These are phyloP conservation scores for Scalesia atractyloides DNA, from an alignment of 129 eudicot genomes.

Conservation along the genomic window DNA sequence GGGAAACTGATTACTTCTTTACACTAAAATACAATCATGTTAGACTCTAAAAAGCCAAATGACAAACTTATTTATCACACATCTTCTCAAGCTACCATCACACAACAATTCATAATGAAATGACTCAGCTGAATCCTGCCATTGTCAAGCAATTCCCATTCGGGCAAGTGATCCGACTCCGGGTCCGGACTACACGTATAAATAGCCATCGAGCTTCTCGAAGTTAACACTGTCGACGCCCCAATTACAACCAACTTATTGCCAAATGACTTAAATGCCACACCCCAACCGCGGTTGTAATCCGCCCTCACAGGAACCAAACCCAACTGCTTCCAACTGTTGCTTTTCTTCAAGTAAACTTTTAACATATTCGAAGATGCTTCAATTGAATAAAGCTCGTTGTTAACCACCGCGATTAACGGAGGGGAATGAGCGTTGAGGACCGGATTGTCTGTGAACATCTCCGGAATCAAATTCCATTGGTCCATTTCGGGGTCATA, in stretches of 20 bases:
- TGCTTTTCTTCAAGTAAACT: conserved; percentile 61
- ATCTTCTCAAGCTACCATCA: conserved; percentile 74
- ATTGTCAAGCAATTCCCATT: conserved; percentile 63
- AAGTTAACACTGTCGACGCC: conserved; percentile 39
- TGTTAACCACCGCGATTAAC: conserved; percentile 84
- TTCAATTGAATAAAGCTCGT: conserved; percentile 76
- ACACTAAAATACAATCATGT: conserved; percentile 29
- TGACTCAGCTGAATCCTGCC: conserved; percentile 54
- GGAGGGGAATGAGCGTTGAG: conserved; percentile 70
- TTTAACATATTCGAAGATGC: conserved; percentile 73
- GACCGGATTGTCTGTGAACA: conserved; percentile 76
- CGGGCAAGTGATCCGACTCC: conserved; percentile 30
- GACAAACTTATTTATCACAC: conserved; percentile 30
- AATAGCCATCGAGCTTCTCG: conserved; percentile 57
- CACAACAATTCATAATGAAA: conserved; percentile 73
- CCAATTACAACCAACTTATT: conserved; percentile 79
- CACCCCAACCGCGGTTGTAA: conserved; percentile 77
- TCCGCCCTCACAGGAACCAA: conserved; percentile 77
- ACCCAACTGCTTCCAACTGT: conserved; percentile 78
- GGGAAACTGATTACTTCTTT: conserved; percentile 8
- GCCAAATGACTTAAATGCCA: conserved; percentile 85
- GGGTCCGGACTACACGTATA: conserved; percentile 76
- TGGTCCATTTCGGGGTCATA: conserved; percentile 45
- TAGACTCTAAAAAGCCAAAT: conserved; percentile 31
- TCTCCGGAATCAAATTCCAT: conserved; percentile 72